Conservation (phyloP, 225 moss, liverwort and hornwort species). For the Rhytidiadelphus loreus region DNA sequence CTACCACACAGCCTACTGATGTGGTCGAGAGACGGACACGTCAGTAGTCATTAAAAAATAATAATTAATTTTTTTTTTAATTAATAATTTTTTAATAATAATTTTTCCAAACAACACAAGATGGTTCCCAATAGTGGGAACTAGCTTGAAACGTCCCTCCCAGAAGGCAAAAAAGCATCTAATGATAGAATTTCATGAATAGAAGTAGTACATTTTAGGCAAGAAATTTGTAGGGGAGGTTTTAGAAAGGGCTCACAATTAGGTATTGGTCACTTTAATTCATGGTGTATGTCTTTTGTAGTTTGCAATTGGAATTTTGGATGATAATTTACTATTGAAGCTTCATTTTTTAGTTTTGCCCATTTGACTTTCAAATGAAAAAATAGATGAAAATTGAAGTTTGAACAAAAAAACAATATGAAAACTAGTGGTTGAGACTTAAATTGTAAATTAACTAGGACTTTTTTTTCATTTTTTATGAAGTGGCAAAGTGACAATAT, state of each 20-base stretch:
- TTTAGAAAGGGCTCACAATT: background rate
- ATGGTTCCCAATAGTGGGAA: too few species aligned
- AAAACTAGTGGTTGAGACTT: background rate
- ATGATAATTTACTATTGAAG: background rate
- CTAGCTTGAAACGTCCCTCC: too few species aligned
- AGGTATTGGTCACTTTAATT: background rate
- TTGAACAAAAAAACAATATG: background rate
- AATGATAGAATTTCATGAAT: background rate
- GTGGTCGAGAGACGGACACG: too few species aligned
- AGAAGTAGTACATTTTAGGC: background rate
- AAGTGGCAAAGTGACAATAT: too few species aligned
- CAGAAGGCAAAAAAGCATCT: too few species aligned
- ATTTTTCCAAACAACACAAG: too few species aligned
- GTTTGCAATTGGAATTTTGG: background rate
- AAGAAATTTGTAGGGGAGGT: background rate
- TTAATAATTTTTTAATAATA: too few species aligned
- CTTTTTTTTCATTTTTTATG: too few species aligned
- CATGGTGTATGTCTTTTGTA: rapidly evolving
- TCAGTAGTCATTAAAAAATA: too few species aligned
- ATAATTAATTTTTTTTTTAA: too few species aligned
- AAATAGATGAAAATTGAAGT: background rate
- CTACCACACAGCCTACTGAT: too few species aligned
- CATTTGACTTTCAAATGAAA: background rate
- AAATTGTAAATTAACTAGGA: background rate
- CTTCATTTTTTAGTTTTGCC: rapidly evolving